Evolutionary conservation across 768 basidiomycete genomes (phyloP), one percentile per base, ranked within the genome.

Genomic region (Cantharellus cinnabarinus): DNA sequence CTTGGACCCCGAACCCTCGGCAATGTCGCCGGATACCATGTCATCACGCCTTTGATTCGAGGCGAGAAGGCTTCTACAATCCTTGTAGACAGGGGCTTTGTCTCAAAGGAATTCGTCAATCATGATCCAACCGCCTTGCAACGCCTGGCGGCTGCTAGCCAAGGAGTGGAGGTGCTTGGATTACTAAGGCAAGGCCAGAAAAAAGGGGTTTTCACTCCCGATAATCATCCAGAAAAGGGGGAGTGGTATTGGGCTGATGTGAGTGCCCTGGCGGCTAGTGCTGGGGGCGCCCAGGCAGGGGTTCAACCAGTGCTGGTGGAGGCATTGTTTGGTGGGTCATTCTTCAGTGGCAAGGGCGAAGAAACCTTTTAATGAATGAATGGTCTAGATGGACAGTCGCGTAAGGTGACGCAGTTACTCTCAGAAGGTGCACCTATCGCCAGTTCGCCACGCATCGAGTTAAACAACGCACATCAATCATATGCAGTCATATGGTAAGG

Each of bases 221-320:
- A 89, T 57, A 99, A 99, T 68, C 75, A 79, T 48, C 83, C 86
- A 0, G 76, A 77, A 52, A 75, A 79, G 57, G 83, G 84, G 5
- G 78, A 81, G 68, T 99, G 94, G 93, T 89, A 87, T 65, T 99
- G 90, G 86, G 79, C 79, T 20, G 89, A 98, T 67, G 76, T 90
- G 3, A 76, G 78, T 15, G 77, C 79, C 35, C 89, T 99, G 81
- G 80, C 83, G 4, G 74, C 82, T 55, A 76, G 75, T 63, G 82
- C 80, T n/a, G 90, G 89, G 14, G 89, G 88, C 1, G 78, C 81
- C 59, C 67, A 71, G 3, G 79, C 77, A n/a, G 73, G 76, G 50
- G 83, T 94, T 1, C 91, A 94, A 66, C 85, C 89, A 40, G 89
- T 98, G 0, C 79, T 89, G 61, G 73, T 97, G 2, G 94, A 99